phyloP scores from a whole-genome alignment of 192 early-diverging fungal genomes.

The Coemansia sp. region DNA sequence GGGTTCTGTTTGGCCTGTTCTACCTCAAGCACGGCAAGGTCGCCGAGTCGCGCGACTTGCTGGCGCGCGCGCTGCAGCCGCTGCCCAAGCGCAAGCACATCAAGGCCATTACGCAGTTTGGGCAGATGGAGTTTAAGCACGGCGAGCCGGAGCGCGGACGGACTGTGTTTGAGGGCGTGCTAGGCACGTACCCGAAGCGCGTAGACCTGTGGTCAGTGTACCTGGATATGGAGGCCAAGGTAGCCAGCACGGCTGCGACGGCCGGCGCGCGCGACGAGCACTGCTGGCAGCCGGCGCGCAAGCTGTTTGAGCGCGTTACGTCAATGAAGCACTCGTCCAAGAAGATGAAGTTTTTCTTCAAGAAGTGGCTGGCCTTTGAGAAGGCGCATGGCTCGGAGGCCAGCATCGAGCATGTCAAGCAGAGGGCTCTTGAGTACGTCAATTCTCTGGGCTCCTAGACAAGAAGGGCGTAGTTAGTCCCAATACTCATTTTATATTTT shows the following conservation, averaged over 20 bases:
- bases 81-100: conserved; percentile 95
- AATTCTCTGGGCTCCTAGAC: conserved; percentile 33
- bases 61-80: conserved; percentile 74
- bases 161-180: conserved; percentile 95
- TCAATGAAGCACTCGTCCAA: conserved; percentile 88
- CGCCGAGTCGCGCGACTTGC: conserved; percentile 69
- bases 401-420: conserved; percentile 82
- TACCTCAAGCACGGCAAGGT: conserved; percentile 70
- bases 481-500: no score
- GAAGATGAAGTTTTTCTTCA: conserved; percentile 99
- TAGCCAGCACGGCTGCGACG: conserved; percentile 22
- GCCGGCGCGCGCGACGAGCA: conserved; percentile 26
- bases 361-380: conserved; percentile 96
- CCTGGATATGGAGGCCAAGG: conserved; percentile 87
- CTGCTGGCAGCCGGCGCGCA: conserved; percentile 48
- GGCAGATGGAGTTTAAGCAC: conserved; percentile 94
- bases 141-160: conserved; percentile 96
- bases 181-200: conserved; percentile 89
- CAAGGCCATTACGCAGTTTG: conserved; percentile 93
- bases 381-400: conserved; percentile 80
- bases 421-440: conserved; percentile 82
- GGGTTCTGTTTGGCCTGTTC: conserved; percentile 83
- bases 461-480: no score
- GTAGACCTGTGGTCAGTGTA: conserved; percentile 97
- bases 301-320: conserved; percentile 89